These are phyloP conservation scores for Peterozyma toletana DNA, from an alignment of 805 yeast genomes.

Conservation along the genomic window DNA sequence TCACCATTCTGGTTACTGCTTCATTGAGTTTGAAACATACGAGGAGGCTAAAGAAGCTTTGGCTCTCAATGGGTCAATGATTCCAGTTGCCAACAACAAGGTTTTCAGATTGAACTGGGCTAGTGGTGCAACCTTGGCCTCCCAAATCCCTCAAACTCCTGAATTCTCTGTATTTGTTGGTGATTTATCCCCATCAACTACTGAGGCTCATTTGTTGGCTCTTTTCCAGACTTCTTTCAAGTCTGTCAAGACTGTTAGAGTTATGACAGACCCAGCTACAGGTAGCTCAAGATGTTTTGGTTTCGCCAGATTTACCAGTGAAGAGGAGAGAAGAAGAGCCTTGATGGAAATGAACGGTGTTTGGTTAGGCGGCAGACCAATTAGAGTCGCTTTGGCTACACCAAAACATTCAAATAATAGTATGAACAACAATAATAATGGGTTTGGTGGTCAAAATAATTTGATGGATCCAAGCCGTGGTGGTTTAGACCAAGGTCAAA, in stretches of 20 bases:
- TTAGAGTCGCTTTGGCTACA: constrained; percentile 74
- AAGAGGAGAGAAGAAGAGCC: constrained; percentile 61
- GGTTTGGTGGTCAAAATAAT: constrained; percentile 11
- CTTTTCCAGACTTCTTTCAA: constrained; percentile 60
- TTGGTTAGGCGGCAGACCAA: constrained; percentile 72
- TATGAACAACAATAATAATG: constrained; percentile 12
- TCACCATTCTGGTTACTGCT: constrained; percentile 59
- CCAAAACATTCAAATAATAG: constrained; percentile 43
- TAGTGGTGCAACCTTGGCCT: constrained; percentile 66
- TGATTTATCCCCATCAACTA: constrained; percentile 68
- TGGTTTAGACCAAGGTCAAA: constrained; percentile 7
- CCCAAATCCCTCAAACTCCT: constrained; percentile 67
- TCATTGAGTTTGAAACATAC: constrained; percentile 63
- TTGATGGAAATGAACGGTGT: constrained; percentile 70
- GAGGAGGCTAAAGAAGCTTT: constrained; percentile 67
- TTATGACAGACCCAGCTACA: constrained; percentile 78
- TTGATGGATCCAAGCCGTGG: constrained; percentile 3
- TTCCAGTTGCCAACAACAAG: constrained; percentile 55
- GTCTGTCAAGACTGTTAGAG: constrained; percentile 72
- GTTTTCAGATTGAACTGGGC: constrained; percentile 79
- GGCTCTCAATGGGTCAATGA: constrained; percentile 53
- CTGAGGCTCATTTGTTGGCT: constrained; percentile 72
- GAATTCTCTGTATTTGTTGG: constrained; percentile 81
- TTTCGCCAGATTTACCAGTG: constrained; percentile 69
- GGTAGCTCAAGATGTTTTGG: constrained; percentile 79